These are phyloP conservation scores for Chenopodium album DNA, from an alignment of 148 eudicot species.

Conservation along the genomic window DNA sequence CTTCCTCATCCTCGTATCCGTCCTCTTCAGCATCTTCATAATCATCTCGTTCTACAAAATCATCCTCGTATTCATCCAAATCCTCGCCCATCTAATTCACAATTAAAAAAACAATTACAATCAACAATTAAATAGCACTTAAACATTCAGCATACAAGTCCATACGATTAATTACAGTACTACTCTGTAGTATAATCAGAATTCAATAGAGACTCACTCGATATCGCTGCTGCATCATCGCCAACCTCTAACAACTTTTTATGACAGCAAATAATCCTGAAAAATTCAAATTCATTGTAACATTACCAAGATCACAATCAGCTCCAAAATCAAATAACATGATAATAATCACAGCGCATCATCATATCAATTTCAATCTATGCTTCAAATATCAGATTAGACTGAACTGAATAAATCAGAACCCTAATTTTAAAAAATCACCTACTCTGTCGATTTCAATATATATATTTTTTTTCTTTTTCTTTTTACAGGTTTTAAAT, in stretches of 20 bases:
- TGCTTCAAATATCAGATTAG: no score
- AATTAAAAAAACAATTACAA: neutral
- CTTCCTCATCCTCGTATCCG: slow-evolving; percentile 13
- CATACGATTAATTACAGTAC: neutral
- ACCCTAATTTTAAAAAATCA: neutral
- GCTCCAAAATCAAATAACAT: neutral
- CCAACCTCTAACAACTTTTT: neutral
- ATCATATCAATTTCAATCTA: neutral
- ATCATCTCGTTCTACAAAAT: slow-evolving; percentile 18
- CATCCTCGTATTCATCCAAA: slow-evolving; percentile 30
- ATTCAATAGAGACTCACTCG: slow-evolving; percentile 6
- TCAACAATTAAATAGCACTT: neutral
- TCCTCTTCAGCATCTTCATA: slow-evolving; percentile 18
- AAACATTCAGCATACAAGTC: neutral
- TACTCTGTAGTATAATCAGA: neutral
- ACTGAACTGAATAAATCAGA: neutral
- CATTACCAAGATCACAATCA: neutral
- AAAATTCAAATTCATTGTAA: neutral
- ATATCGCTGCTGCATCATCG: neutral
- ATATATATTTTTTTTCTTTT: no score
- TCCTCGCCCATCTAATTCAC: slow-evolving; percentile 10
- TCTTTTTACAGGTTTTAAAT: no score
- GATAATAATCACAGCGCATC: neutral
- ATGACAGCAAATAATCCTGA: neutral
- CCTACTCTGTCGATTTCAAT: neutral